phyloP scores from a whole-genome alignment of 2,329 filamentous ascomycete genomes.

The Dryadomyces quercivorus region DNA sequence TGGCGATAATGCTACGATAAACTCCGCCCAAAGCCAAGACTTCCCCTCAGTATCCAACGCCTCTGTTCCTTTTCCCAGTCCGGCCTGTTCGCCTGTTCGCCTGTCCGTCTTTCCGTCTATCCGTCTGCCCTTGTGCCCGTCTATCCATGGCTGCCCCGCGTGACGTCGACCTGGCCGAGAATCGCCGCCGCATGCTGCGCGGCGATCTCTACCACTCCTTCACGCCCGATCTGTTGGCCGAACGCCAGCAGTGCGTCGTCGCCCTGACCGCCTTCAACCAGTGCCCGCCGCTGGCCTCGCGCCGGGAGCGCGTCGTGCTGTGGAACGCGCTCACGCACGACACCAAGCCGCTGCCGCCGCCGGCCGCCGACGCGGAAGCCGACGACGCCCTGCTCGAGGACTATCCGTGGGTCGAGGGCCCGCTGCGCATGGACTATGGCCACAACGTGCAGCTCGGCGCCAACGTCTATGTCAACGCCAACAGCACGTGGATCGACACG shows the following conservation, averaged over 20 bases:
- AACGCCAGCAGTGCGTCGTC: slow-evolving; percentile 47
- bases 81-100: too few species aligned
- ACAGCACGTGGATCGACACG: slow-evolving; percentile 67
- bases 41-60: too few species aligned
- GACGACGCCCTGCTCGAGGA: slow-evolving; percentile 54
- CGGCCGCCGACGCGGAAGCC: slow-evolving; percentile 40
- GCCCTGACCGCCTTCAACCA: slow-evolving; percentile 53
- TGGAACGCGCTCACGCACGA: slow-evolving; percentile 63
- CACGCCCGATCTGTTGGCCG: slow-evolving; percentile 51
- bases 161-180: slow-evolving; percentile 30
- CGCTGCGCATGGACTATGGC: slow-evolving; percentile 66
- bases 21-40: too few species aligned
- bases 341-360: slow-evolving; percentile 48
- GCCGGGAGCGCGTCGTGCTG: slow-evolving; percentile 51
- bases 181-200: slow-evolving; percentile 43
- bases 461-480: slow-evolving; percentile 63
- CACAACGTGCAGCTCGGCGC: slow-evolving; percentile 58
- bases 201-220: slow-evolving; percentile 69
- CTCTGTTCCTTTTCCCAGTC: too few species aligned
- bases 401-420: slow-evolving; percentile 57
- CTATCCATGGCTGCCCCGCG: background rate
- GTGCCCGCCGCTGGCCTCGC: slow-evolving; percentile 37
- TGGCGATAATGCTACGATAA: too few species aligned
- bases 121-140: background rate
- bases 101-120: too few species aligned